A percentile compares a stretch with the other conserved stretches of the same genome.
These are phyloP conservation scores for Boechera divaricarpa DNA, from an alignment of 345 rosid genomes.

Conservation along the genomic window DNA sequence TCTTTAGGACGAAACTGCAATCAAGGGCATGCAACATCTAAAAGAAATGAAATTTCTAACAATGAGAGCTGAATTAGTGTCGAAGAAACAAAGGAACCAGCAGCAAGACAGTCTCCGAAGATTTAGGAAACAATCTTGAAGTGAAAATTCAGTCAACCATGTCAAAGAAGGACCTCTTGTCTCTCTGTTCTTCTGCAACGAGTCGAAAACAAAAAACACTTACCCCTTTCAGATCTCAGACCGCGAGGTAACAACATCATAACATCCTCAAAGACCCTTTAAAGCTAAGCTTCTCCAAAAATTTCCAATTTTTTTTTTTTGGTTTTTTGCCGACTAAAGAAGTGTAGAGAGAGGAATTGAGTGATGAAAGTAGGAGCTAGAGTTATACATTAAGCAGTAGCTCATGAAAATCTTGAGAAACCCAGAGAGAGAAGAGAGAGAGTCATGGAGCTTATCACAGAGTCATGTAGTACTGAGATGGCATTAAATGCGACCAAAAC, in stretches of 20 bases:
- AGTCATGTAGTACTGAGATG: conserved; percentile 38
- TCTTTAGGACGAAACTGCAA: conserved; percentile 20
- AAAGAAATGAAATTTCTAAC: conserved; percentile 9
- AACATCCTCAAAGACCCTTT: conserved; percentile 25
- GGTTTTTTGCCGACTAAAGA: conserved; percentile 23
- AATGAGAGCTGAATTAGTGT: conserved; percentile 31
- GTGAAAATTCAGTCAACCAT: conserved; percentile 36
- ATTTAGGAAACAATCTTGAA: conserved; percentile 38
- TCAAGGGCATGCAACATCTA: conserved; percentile 37
- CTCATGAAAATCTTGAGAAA: conserved; percentile 47
- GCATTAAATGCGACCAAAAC: conserved; percentile 49
- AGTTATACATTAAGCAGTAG: conserved; percentile 38
- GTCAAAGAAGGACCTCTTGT: conserved; percentile 27
- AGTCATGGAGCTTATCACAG: conserved; percentile 38
- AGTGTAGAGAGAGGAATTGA: conserved; percentile 24
- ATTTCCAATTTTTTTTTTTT: background rate
- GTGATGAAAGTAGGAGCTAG: conserved; percentile 54
- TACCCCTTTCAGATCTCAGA: conserved; percentile 38
- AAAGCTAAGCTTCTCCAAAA: conserved; percentile 7
- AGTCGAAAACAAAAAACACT: conserved; percentile 15
- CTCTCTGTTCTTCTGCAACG: conserved; percentile 33
- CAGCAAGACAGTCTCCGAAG: conserved; percentile 35
- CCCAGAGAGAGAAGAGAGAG: conserved; percentile 33
- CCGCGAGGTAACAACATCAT: conserved; percentile 23
- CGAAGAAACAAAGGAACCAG: conserved; percentile 13